A percentile compares a stretch with the other conserved stretches of the same genome.
Evolutionary conservation across 2,329 filamentous ascomycete genomes (phyloP).

Genomic region (Dryadomyces sulphureus): DNA sequence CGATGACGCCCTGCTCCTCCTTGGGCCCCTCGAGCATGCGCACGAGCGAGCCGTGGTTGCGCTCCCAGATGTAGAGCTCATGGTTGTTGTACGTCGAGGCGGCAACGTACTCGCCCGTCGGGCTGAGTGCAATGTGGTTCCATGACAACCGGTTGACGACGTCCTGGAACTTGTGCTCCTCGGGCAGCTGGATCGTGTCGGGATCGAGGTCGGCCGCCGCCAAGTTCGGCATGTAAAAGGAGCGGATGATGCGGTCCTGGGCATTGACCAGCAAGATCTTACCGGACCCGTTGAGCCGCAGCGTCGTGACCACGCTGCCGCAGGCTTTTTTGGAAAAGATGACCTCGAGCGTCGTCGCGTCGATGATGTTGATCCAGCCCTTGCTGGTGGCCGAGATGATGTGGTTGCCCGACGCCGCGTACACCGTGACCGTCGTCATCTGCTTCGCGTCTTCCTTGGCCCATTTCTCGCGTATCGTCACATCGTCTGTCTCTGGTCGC

Average conservation of each 20-base stretch:
- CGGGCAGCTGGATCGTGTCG: constrained; percentile 73
- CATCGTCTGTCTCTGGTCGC: constrained; percentile 56
- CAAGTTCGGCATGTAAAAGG: constrained; percentile 74
- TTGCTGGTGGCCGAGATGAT: constrained; percentile 90
- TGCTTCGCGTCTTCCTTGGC: constrained; percentile 87
- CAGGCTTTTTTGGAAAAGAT: constrained; percentile 86
- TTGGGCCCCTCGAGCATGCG: constrained; percentile 95
- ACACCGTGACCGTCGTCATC: constrained; percentile 84
- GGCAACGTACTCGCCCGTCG: constrained; percentile 87
- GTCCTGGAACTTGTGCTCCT: constrained; percentile 97
- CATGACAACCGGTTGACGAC: constrained; percentile 88
- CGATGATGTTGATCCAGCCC: constrained; percentile 91
- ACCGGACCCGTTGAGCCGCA: constrained; percentile 73
- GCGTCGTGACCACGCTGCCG: constrained; percentile 71
- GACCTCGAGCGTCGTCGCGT: constrained; percentile 62
- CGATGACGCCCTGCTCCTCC: constrained; percentile 89
- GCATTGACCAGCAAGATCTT: constrained; percentile 83
- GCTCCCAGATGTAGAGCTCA: constrained; percentile 97
- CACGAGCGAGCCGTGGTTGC: constrained; percentile 80
- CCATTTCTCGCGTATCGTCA: constrained; percentile 63
- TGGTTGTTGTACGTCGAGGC: constrained; percentile 98
- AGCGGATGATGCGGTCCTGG: constrained; percentile 87
- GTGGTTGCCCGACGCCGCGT: constrained; percentile 72
- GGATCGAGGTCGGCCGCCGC: constrained; percentile 55
- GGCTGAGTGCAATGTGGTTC: constrained; percentile 95